phyloP scores from a whole-genome alignment of 1,284 basidiomycete genomes.

The Lignosus rhinocerotis region DNA sequence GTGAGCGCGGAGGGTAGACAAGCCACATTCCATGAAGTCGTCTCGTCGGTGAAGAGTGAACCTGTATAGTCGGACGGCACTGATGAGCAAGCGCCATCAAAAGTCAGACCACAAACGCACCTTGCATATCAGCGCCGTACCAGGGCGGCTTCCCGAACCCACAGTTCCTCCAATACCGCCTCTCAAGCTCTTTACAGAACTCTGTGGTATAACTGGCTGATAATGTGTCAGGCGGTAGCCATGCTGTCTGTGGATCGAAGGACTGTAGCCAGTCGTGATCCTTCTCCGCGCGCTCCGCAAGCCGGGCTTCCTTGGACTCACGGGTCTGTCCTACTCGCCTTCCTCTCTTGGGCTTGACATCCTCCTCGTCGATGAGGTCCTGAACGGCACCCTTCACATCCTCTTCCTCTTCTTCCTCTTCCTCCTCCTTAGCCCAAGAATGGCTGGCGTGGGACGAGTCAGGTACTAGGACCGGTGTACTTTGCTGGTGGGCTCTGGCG shows the following conservation, averaged over 20 bases:
- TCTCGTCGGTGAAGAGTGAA: constrained; percentile 83
- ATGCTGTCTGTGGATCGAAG: constrained; percentile 71
- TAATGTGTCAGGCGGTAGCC: constrained; percentile 76
- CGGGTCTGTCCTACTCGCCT: constrained; percentile 47
- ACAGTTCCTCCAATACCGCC: constrained; percentile 91
- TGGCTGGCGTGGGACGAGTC: constrained; percentile 4
- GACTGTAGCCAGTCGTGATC: constrained; percentile 66
- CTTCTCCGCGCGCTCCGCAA: constrained; percentile 52
- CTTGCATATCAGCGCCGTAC: constrained; percentile 97
- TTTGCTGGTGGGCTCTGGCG: not conserved
- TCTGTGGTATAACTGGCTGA: constrained; percentile 80
- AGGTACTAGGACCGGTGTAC: not conserved
- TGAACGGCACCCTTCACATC: not conserved
- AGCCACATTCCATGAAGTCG: constrained; percentile 91
- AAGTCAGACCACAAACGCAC: constrained; percentile 38
- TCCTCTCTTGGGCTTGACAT: constrained; percentile 45
- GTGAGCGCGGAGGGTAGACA: constrained; percentile 86
- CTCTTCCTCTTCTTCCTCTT: constrained; percentile 33
- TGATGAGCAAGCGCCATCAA: not conserved
- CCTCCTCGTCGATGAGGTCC: constrained; percentile 21
- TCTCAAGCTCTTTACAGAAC: constrained; percentile 86
- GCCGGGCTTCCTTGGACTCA: constrained; percentile 52
- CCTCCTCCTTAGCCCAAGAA: constrained; percentile 20
- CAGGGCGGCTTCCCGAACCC: constrained; percentile 85
- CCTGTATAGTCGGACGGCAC: constrained; percentile 42